Base-by-base conservation (phyloP, 768 basidiomycete species). In the Cytidiella melzeri region DNA sequence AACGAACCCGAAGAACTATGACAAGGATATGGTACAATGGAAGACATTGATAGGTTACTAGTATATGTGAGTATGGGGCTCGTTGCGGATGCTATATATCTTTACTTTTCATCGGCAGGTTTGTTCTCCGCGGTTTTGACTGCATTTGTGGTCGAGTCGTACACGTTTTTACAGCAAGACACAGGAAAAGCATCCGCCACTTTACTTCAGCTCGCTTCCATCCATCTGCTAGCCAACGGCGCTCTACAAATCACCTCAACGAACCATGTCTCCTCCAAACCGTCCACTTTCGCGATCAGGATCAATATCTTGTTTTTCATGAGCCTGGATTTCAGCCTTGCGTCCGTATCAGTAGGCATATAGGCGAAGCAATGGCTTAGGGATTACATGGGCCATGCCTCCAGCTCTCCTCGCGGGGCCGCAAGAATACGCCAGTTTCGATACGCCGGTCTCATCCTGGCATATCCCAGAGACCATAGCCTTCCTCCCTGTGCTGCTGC, bases 281-380 rank as follows among this genome's bases (percentile, higher is more conserved):
- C 20, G 1, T 34, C 30, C 30, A 18, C 21, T 19, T 45, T 45
- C 43, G 43, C 50, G 2, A 28, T 58, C 5, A 50, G 57, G 41
- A 49, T 58, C 47, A 61, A 64, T 36, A 44, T 46, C 4, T 39
- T 60, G 1, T 59, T 57, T 55, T 64, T 61, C 56, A 51, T 54
- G 1, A 56, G 57, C n/a, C 56, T 64, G 3, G 45, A 53, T 12
- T 55, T 52, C 36, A 56, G 52, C 18, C 52, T 64, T 4, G 52
- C 57, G 13, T 51, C 60, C 1, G 56, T 60, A 5, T 54, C 58
- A 12, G 42, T 59, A 12, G 60, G 52, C 24, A 58, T 63, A 20
- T 44, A 60, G 20, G 58, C 52, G 24, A 61, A 61, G 40, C 60
- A 63, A 38, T 63, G 62, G 60, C 49, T 61, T 9, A 55, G 54